Conservation (phyloP, 129 eudicot genomes). For the Cynara cardunculus region DNA sequence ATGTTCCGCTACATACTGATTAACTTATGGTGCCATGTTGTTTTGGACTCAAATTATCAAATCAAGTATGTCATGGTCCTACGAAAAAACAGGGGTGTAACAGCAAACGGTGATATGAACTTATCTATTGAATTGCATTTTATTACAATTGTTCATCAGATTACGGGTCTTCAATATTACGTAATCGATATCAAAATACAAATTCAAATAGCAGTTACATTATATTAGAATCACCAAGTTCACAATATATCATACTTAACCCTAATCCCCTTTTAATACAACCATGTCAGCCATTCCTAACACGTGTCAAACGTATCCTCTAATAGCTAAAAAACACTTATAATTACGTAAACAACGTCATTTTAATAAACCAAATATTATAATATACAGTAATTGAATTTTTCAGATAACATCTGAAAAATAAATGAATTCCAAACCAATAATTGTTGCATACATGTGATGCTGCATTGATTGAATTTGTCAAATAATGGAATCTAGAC, state of each 20-base stretch:
- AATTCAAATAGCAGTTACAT: background rate
- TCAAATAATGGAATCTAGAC: constrained; percentile 10
- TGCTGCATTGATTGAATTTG: constrained; percentile 12
- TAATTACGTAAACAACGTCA: background rate
- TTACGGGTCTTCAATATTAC: no score
- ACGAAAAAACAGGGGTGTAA: background rate
- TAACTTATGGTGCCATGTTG: background rate
- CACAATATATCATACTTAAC: no score
- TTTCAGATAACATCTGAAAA: background rate
- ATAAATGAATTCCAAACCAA: background rate
- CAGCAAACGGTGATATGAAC: background rate
- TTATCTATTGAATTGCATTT: no score
- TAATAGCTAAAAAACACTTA: background rate
- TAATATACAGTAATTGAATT: background rate
- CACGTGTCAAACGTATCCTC: background rate
- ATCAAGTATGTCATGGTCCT: background rate
- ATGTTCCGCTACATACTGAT: background rate
- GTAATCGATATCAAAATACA: no score
- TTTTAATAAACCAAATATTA: background rate
- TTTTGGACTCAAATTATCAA: background rate
- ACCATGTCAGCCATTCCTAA: no score
- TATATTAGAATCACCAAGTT: background rate
- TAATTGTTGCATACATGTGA: constrained; percentile 13
- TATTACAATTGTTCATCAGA: no score
- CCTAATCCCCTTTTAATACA: no score